Percentiles rank a stretch among this genome's conserved stretches.
Conservation (phyloP, 805 yeast genomes). For the Starmerella bombi region DNA sequence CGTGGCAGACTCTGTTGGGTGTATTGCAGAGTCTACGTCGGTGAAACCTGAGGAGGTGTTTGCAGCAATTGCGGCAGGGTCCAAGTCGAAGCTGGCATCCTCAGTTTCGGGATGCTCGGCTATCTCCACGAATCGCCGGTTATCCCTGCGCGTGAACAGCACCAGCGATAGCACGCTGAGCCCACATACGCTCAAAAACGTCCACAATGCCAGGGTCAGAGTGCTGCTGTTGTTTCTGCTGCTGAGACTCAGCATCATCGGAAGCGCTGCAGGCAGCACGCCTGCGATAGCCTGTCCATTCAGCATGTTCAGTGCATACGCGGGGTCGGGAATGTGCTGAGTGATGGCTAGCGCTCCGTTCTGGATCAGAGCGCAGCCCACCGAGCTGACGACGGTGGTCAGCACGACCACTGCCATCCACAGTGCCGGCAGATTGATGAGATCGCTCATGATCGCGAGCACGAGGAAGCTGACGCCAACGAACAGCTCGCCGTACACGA, state of each 20-base stretch:
- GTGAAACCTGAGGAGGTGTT: neutral
- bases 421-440: neutral
- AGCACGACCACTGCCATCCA: slow-evolving; percentile 33
- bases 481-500: slow-evolving; percentile 45
- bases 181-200: slow-evolving; percentile 21
- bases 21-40: too few species aligned
- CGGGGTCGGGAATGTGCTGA: slow-evolving; percentile 32
- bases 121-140: slow-evolving; percentile 10
- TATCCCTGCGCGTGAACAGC: slow-evolving; percentile 7
- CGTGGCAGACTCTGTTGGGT: neutral
- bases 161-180: slow-evolving; percentile 10
- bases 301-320: slow-evolving; percentile 49
- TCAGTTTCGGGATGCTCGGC: too few species aligned
- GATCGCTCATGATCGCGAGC: slow-evolving; percentile 33
- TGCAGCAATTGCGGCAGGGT: neutral
- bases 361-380: slow-evolving; percentile 73
- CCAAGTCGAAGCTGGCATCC: neutral
- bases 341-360: slow-evolving; percentile 86
- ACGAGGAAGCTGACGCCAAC: slow-evolving; percentile 46
- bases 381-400: slow-evolving; percentile 55
- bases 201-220: slow-evolving; percentile 31
- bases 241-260: slow-evolving; percentile 40
- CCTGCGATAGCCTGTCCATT: slow-evolving; percentile 95
- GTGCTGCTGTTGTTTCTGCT: slow-evolving; percentile 40
- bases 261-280: slow-evolving; percentile 68